Conservation (phyloP, 164 flowering plant genomes). For the Chimonanthus praecox region DNA sequence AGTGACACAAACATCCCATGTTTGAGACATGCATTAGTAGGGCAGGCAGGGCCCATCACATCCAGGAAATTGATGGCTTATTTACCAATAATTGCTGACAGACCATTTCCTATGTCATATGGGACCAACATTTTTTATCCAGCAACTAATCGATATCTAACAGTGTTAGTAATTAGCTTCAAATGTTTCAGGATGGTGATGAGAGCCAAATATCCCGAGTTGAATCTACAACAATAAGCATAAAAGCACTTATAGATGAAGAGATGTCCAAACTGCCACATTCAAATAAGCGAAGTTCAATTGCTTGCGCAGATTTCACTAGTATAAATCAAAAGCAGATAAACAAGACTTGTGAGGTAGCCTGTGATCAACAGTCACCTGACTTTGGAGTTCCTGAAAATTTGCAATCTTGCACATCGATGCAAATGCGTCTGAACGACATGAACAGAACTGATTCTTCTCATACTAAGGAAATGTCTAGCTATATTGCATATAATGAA, state of each 20-base stretch:
- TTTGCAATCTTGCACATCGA: too few relatives aligned
- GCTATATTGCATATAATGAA: constrained; percentile 18
- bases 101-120: not conserved
- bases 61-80: not conserved
- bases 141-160: not conserved
- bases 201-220: constrained; percentile 17
- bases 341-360: constrained; percentile 26
- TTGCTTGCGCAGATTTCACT: constrained; percentile 16
- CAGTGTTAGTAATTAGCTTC: not conserved
- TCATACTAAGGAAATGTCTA: constrained; percentile 18
- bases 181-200: constrained; percentile 38
- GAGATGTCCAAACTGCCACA: constrained; percentile 51
- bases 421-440: constrained; percentile 11
- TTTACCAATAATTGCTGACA: not conserved
- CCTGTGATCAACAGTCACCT: constrained; percentile 23
- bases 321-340: constrained; percentile 24
- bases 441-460: constrained; percentile 11
- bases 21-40: not conserved
- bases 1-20: not conserved
- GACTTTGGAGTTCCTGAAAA: too few relatives aligned
- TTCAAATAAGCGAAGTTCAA: constrained; percentile 25
- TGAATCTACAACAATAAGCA: constrained; percentile 43
- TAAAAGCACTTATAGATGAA: constrained; percentile 72
- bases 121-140: not conserved
- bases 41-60: not conserved